Evolutionary conservation across 208 protist species (phyloP), one percentile per base, ranked within the genome.

Genomic region (Leishmania mexicana): DNA sequence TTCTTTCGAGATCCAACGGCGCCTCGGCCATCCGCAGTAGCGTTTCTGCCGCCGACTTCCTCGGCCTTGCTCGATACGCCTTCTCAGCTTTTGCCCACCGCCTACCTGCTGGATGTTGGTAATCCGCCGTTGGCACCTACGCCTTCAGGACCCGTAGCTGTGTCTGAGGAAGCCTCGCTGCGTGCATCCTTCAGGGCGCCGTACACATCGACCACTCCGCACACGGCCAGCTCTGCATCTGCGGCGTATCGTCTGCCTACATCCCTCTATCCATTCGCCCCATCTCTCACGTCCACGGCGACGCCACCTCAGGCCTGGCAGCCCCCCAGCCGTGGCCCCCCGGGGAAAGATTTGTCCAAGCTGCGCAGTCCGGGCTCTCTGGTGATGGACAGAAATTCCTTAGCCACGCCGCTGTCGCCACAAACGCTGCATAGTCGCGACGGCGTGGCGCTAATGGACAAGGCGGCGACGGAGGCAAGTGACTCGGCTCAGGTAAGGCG

Each of bases 1-100:
- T 86, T 86, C 58, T 86, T 86, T 64, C 83, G 80, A 70, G 83
- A 86, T 68, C 83, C 83, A 24, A 73, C 78, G 21, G 83, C 67
- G 1, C 73, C 83, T 42, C 83, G 64, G 49, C 49, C 78, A 11
- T 64, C 77, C 19, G 78, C 67, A 40, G 28, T 77, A 42, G 73
- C 45, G 47, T 65, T 80, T 40, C 60, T 65, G 53, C 42, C 82
- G 64, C 60, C 53, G 28, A 38, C 28, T 38, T 71, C 45, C 4
- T n/a, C 58, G n/a, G 31, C 5, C 5, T 45, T 54, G 35, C 57
- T 21, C 38, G 28, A 3, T 54, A 35, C 13, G 11, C 7, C 45
- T 15, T 84, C 81, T 13, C 75, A 49, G 13, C 45, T 42, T 35
- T 73, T 38, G 35, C 67, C 75, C 38, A 31, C 38, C 54, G 40